These are phyloP conservation scores for Amaranthus cruentus DNA, from an alignment of 148 eudicot genomes.

Conservation along the genomic window DNA sequence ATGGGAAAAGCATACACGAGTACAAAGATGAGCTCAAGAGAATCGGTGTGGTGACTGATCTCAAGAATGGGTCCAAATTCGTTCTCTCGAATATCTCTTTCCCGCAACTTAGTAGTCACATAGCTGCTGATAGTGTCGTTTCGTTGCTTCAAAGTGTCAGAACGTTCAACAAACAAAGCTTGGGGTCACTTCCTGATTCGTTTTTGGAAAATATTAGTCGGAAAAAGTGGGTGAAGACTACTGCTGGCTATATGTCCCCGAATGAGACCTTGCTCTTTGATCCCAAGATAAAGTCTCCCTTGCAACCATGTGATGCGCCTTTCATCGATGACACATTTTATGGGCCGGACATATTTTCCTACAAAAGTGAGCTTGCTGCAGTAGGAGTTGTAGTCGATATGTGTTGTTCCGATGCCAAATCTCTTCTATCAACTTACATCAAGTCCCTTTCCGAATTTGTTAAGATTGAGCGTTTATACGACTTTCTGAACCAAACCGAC, in stretches of 20 bases:
- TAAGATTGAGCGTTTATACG: constrained; percentile 40
- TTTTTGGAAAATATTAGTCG: constrained; percentile 23
- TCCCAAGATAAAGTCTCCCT: constrained; percentile 22
- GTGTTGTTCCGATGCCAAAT: constrained; percentile 17
- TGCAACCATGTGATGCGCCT: constrained; percentile 47
- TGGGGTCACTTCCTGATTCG: constrained; percentile 19
- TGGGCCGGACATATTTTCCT: constrained; percentile 33
- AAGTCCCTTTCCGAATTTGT: constrained; percentile 27
- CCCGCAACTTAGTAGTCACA: constrained; percentile 29
- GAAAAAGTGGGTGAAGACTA: constrained; percentile 52
- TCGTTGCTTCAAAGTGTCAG: constrained; percentile 44
- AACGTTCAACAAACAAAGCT: background rate
- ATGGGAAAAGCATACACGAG: constrained; percentile 39
- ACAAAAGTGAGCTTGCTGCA: constrained; percentile 37
- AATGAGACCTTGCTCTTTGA: constrained; percentile 36
- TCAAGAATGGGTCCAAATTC: constrained; percentile 32
- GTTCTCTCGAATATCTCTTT: constrained; percentile 35
- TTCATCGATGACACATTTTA: constrained; percentile 56
- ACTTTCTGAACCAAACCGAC: constrained; percentile 24
- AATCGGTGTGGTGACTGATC: constrained; percentile 43
- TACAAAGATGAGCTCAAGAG: constrained; percentile 37
- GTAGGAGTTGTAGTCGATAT: constrained; percentile 41
- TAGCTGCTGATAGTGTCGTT: constrained; percentile 34
- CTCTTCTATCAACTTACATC: constrained; percentile 40
- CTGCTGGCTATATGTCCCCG: constrained; percentile 44